phyloP scores from a whole-genome alignment of 257 asterid genomes.

The Vinca minor region DNA sequence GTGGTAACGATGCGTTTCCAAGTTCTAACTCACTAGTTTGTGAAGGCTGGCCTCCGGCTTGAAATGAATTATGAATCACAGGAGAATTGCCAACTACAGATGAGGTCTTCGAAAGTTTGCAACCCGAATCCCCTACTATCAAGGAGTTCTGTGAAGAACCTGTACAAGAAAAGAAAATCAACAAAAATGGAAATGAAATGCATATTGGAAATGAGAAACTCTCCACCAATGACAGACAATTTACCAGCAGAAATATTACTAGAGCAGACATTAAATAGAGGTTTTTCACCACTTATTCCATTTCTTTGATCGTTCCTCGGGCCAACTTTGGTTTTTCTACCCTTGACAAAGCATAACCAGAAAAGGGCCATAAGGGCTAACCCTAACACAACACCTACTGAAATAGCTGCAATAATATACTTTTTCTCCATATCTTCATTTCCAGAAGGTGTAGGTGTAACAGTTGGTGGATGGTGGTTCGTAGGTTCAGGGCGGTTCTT shows the following conservation, averaged over 20 bases:
- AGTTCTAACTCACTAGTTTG: constrained; percentile 19
- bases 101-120: constrained; percentile 25
- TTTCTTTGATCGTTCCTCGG: too few species aligned
- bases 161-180: constrained; percentile 20
- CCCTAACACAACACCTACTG: constrained; percentile 39
- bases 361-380: constrained; percentile 37
- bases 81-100: constrained; percentile 20
- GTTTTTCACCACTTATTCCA: constrained; percentile 61
- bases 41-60: constrained; percentile 22
- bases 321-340: constrained; percentile 23
- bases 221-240: background rate
- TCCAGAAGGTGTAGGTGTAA: constrained; percentile 16
- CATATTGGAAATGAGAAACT: background rate
- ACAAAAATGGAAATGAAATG: constrained; percentile 14
- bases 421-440: constrained; percentile 10
- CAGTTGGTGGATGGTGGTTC: constrained; percentile 14
- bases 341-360: constrained; percentile 32
- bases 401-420: constrained; percentile 30
- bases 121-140: constrained; percentile 18
- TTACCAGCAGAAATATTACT: constrained; percentile 53
- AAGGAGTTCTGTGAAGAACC: constrained; percentile 38
- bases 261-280: constrained; percentile 44
- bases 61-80: constrained; percentile 17
- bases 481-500: constrained; percentile 7
- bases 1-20: constrained; percentile 38